Evolutionary conservation across 495 filamentous ascomycete genomes (phyloP).

Genomic region (Aspergillus avenaceus): DNA sequence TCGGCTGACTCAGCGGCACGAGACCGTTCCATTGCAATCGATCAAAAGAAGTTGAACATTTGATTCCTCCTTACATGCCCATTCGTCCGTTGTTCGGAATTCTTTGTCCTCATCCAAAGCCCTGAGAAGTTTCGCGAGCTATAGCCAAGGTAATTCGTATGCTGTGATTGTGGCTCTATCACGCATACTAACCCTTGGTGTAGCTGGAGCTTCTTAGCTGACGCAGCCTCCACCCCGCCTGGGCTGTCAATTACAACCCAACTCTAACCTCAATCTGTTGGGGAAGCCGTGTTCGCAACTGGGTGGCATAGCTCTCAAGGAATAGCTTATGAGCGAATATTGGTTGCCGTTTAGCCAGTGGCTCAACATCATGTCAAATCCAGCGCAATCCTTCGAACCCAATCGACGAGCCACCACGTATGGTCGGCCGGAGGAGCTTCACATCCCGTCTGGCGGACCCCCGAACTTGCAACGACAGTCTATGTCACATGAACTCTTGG

Average conservation of each 20-base stretch:
- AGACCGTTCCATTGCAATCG: slow-evolving; percentile 1
- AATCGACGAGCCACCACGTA: slow-evolving; percentile 49
- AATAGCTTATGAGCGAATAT: neutral
- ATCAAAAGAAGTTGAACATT: neutral
- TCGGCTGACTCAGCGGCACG: slow-evolving; percentile 16
- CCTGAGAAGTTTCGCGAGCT: slow-evolving; percentile 16
- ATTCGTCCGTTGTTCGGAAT: neutral
- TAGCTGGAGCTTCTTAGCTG: slow-evolving; percentile 40
- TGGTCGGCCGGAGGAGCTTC: slow-evolving; percentile 68
- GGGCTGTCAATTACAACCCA: neutral
- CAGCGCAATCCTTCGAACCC: slow-evolving; percentile 48
- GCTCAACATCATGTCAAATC: slow-evolving; percentile 36
- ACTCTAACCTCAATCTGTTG: neutral
- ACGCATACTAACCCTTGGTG: slow-evolving; percentile 43
- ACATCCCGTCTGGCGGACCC: slow-evolving; percentile 60
- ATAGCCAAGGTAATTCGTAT: neutral
- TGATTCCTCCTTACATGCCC: neutral
- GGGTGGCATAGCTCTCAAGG: neutral
- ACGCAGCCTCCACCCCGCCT: slow-evolving; percentile 3
- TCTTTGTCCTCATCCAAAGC: neutral
- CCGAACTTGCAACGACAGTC: slow-evolving; percentile 40
- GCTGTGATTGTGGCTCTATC: slow-evolving; percentile 29
- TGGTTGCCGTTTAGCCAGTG: slow-evolving; percentile 14
- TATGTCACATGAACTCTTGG: slow-evolving; percentile 48
- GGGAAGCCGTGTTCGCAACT: neutral